Conservation (phyloP, 805 yeast genomes). For the Nakazawaea anatomiae region DNA sequence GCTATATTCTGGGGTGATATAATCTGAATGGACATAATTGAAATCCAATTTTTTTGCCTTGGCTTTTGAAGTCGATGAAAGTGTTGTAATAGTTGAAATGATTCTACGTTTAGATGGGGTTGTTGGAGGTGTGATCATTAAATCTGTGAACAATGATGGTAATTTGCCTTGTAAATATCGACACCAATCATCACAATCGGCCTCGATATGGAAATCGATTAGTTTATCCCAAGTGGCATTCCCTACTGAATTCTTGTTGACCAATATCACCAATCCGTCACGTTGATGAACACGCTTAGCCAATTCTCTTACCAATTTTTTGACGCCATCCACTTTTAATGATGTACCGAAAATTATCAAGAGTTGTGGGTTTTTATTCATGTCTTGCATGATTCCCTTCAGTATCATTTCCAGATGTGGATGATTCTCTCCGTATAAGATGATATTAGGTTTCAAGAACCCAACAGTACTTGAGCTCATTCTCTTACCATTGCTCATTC, state of each 20-base stretch:
- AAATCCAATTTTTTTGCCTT: background rate
- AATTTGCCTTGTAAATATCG: conserved; percentile 41
- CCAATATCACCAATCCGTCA: conserved; percentile 72
- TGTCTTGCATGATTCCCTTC: conserved; percentile 59
- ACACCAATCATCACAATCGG: conserved; percentile 85
- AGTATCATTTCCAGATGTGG: conserved; percentile 81
- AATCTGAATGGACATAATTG: conserved; percentile 1
- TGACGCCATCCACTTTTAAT: conserved; percentile 85
- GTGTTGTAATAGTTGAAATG: background rate
- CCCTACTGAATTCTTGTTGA: conserved; percentile 65
- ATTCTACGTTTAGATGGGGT: conserved; percentile 8
- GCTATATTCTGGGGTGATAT: conserved; percentile 3
- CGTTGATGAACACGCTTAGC: conserved; percentile 69
- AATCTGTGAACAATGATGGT: conserved; percentile 49
- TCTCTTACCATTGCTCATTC: conserved; percentile 69
- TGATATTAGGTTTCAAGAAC: conserved; percentile 79
- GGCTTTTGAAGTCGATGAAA: no score
- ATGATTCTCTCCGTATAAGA: conserved; percentile 90
- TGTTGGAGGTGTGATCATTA: conserved; percentile 8
- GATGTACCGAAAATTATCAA: conserved; percentile 92
- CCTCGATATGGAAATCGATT: conserved; percentile 72
- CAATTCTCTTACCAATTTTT: conserved; percentile 61
- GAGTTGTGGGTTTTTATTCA: conserved; percentile 65
- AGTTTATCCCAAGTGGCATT: conserved; percentile 60
- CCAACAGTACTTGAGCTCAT: conserved; percentile 69